These are phyloP conservation scores for barley (Hordeum vulgare) DNA, from an alignment of 176 grass and related monocot genomes.

Conservation along the genomic window DNA sequence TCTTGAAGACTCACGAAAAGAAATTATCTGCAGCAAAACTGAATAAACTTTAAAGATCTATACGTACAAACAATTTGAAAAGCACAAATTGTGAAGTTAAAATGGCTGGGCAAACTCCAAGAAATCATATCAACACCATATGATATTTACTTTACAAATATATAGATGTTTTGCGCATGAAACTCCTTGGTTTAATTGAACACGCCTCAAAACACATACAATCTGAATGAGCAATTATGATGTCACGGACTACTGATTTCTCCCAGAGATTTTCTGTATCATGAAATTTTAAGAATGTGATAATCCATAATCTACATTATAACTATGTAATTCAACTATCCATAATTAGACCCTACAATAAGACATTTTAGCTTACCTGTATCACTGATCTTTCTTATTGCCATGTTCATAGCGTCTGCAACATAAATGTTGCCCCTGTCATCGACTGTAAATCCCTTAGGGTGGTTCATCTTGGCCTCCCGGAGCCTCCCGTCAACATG, in stretches of 20 bases:
- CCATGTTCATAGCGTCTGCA: constrained; percentile 96
- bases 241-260: neutral
- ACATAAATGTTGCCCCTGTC: constrained; percentile 94
- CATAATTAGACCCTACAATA: neutral
- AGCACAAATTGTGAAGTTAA: too few relatives aligned
- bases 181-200: neutral
- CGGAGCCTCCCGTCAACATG: constrained; percentile 75
- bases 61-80: too few relatives aligned
- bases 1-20: neutral
- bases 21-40: neutral
- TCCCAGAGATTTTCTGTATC: too few relatives aligned
- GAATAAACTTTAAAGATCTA: neutral
- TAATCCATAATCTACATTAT: too few relatives aligned
- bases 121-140: neutral
- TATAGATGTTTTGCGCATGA: neutral
- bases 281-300: too few relatives aligned
- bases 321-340: neutral
- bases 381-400: constrained; percentile 95
- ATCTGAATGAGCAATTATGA: neutral
- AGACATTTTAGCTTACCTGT: constrained; percentile 53
- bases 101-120: too few relatives aligned
- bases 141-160: neutral
- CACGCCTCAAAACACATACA: neutral
- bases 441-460: constrained; percentile 81
- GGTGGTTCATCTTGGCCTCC: constrained; percentile 87